Evolutionary conservation across 257 asterid genomes (phyloP).

Genomic region (Capsicum pubescens): DNA sequence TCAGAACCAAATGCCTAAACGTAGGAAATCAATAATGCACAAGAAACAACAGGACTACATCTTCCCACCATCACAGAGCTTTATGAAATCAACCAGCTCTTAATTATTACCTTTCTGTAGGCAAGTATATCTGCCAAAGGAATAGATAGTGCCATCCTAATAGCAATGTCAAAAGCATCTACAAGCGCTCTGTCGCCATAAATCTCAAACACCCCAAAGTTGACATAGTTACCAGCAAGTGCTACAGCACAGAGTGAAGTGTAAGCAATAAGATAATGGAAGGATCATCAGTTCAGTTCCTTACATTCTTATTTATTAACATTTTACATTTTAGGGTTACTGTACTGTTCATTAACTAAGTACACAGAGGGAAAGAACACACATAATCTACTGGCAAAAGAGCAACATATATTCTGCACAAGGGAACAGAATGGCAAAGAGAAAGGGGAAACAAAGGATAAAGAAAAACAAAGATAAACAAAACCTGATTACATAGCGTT

Average conservation of each 20-base stretch:
- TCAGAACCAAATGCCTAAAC: not conserved
- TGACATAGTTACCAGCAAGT: conserved; percentile 93
- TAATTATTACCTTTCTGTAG: conserved; percentile 77
- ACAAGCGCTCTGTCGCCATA: conserved; percentile 99
- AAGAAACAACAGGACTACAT: not conserved
- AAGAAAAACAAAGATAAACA: not conserved
- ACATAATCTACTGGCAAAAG: not conserved
- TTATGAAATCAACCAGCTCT: not conserved
- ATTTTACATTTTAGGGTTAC: not conserved
- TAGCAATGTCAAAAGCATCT: conserved; percentile 88
- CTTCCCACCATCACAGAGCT: not conserved
- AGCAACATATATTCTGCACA: not conserved
- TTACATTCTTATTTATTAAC: not conserved
- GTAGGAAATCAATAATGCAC: not conserved
- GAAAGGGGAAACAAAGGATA: not conserved
- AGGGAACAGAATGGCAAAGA: not conserved
- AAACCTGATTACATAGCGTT: not conserved
- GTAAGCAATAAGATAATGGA: conserved; percentile 27
- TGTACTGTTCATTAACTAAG: not conserved
- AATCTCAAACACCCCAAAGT: conserved; percentile 96
- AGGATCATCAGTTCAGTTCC: not conserved
- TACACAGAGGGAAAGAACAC: not conserved
- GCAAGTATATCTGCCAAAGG: conserved; percentile 89
- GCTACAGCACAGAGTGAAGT: conserved; percentile 56
- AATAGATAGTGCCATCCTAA: conserved; percentile 85